phyloP scores from a whole-genome alignment of 106 monocot species.

The Platanthera guangdongensis region DNA sequence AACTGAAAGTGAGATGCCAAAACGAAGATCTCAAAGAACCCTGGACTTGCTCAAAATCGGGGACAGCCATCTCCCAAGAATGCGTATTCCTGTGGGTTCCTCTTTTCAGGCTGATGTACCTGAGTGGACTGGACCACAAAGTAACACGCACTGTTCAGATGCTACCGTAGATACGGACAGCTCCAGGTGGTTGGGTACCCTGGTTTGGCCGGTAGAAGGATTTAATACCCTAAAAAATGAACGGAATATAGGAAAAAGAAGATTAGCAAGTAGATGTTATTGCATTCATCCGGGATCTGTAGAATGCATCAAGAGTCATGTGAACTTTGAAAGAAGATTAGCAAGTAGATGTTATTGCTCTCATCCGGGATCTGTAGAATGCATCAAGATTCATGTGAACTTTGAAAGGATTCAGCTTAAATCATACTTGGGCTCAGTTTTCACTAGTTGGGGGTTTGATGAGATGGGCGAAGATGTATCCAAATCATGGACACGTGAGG shows the following conservation, averaged over 20 bases:
- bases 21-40: slow-evolving; percentile 25
- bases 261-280: slow-evolving; percentile 7
- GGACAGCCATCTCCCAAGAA: slow-evolving; percentile 11
- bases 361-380: slow-evolving; percentile 26
- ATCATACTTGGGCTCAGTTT: slow-evolving; percentile 26
- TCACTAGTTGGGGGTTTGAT: slow-evolving; percentile 26
- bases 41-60: slow-evolving; percentile 11
- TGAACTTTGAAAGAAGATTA: slow-evolving; percentile 14
- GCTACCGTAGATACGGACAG: not conserved
- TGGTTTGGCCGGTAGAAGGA: slow-evolving; percentile 25
- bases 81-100: slow-evolving; percentile 29
- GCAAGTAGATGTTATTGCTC: slow-evolving; percentile 15
- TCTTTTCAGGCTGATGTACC: slow-evolving; percentile 36
- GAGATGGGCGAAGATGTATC: slow-evolving; percentile 50
- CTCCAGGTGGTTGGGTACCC: slow-evolving; percentile 27
- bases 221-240: not conserved
- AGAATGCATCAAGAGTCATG: slow-evolving; percentile 35
- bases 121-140: slow-evolving; percentile 18
- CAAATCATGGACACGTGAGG: slow-evolving; percentile 25
- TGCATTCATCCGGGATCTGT: slow-evolving; percentile 30
- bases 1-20: slow-evolving; percentile 6
- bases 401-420: slow-evolving; percentile 19
- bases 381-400: slow-evolving; percentile 33
- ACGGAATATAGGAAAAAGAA: slow-evolving; percentile 26
- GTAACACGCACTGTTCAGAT: not conserved